A percentile compares a stretch with the other conserved stretches of the same genome.
phyloP scores from a whole-genome alignment of 2,329 filamentous ascomycete species.

The Aspergillus fumigatiaffinis region DNA sequence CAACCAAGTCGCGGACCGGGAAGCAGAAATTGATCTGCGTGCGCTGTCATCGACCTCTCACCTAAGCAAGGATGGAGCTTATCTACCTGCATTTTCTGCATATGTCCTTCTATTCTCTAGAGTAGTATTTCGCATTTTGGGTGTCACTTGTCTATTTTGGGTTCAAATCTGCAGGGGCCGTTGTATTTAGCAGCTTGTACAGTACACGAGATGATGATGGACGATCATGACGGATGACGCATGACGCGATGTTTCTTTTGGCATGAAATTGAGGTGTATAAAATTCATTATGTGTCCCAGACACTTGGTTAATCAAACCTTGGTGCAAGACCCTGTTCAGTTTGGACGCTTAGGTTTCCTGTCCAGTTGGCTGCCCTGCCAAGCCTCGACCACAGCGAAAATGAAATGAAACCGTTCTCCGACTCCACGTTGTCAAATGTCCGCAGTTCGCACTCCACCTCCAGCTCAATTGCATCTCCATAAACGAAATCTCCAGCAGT shows the following conservation, averaged over 20 bases:
- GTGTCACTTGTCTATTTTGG: background rate
- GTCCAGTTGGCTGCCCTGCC: background rate
- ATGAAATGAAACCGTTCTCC: background rate
- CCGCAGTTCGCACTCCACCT: background rate
- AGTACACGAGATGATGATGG: background rate
- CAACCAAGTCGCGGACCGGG: conserved; percentile 51
- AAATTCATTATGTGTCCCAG: background rate
- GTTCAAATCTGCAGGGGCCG: background rate
- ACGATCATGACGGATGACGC: background rate
- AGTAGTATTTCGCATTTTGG: background rate
- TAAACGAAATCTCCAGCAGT: background rate
- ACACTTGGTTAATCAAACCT: background rate
- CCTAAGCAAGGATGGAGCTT: conserved; percentile 5
- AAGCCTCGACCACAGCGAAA: background rate
- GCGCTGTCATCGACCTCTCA: conserved; percentile 42
- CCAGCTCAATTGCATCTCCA: background rate
- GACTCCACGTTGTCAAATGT: background rate
- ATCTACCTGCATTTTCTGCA: background rate
- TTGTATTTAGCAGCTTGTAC: background rate
- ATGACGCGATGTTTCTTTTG: background rate
- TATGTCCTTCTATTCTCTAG: background rate
- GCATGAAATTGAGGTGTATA: background rate
- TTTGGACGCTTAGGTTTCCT: background rate
- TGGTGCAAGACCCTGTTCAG: background rate
- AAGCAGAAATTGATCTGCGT: conserved; percentile 60